phyloP scores from a whole-genome alignment of 306 rosid genomes.

The Arachis stenosperma region DNA sequence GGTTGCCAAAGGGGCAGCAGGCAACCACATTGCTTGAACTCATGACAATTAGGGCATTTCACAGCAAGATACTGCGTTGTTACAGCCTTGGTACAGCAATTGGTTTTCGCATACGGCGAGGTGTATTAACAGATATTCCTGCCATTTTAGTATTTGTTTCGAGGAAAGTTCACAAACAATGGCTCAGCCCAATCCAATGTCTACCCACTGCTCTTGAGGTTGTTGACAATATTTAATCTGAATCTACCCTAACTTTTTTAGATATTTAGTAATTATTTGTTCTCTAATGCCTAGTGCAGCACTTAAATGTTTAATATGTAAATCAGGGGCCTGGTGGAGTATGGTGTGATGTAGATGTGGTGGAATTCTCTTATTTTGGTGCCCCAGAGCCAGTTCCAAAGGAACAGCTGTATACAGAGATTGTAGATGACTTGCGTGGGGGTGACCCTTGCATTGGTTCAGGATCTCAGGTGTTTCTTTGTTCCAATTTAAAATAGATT shows the following conservation, averaged over 20 bases:
- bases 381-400: slow-evolving; percentile 99
- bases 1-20: slow-evolving; percentile 90
- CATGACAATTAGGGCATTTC: slow-evolving; percentile 98
- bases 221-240: slow-evolving; percentile 24
- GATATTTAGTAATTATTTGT: background rate
- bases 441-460: slow-evolving; percentile 93
- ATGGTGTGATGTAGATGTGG: slow-evolving; percentile 99
- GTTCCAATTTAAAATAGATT: slow-evolving; percentile 19
- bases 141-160: slow-evolving; percentile 98
- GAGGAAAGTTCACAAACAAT: slow-evolving; percentile 98
- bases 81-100: slow-evolving; percentile 98
- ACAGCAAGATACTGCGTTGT: slow-evolving; percentile 98
- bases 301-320: slow-evolving; percentile 37
- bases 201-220: slow-evolving; percentile 98
- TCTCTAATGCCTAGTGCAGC: slow-evolving; percentile 15
- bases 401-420: slow-evolving; percentile 88
- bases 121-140: slow-evolving; percentile 89
- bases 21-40: slow-evolving; percentile 95
- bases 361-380: slow-evolving; percentile 95
- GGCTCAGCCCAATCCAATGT: slow-evolving; percentile 98
- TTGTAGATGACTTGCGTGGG: slow-evolving; percentile 96
- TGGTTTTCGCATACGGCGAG: slow-evolving; percentile 90
- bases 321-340: slow-evolving; percentile 99
- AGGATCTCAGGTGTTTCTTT: slow-evolving; percentile 84
- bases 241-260: slow-evolving; percentile 1